Evolutionary conservation across 179 eudicot genomes (phyloP).

Genomic region (Actinidia chinensis): DNA sequence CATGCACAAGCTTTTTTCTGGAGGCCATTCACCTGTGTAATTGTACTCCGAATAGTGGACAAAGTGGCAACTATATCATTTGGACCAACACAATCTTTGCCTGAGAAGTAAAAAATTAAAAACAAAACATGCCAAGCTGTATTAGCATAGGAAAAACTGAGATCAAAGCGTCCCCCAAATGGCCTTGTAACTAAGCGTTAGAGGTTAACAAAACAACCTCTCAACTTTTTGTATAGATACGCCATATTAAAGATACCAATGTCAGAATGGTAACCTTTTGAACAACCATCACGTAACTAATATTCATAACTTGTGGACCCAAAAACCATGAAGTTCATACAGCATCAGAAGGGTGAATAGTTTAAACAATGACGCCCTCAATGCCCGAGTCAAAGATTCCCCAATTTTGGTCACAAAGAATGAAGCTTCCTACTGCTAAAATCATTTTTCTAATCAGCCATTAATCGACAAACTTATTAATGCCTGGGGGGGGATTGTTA

Average conservation of each 20-base stretch:
- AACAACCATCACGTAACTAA: neutral
- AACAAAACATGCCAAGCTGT: too few species aligned
- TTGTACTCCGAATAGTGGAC: constrained; percentile 65
- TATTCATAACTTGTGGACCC: neutral
- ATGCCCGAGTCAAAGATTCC: neutral
- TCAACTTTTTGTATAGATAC: too few species aligned
- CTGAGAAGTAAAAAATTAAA: constrained; percentile 55
- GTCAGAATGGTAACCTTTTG: neutral
- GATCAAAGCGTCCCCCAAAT: neutral
- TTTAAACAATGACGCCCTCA: neutral
- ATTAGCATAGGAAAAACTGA: constrained; percentile 15
- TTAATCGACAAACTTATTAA: neutral
- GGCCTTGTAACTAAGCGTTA: neutral
- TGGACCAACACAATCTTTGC: constrained; percentile 59
- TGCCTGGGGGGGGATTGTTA: neutral
- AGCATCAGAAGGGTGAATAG: neutral
- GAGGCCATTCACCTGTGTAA: constrained; percentile 87
- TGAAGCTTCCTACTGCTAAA: neutral
- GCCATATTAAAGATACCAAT: too few species aligned
- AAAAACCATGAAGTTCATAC: neutral
- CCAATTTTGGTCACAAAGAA: neutral
- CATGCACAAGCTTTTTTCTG: constrained; percentile 84
- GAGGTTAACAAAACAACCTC: neutral
- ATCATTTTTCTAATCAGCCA: neutral
- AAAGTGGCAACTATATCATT: constrained; percentile 48